Evolutionary conservation across 306 rosid species (phyloP).

Genomic region (Astragalus membranaceus): DNA sequence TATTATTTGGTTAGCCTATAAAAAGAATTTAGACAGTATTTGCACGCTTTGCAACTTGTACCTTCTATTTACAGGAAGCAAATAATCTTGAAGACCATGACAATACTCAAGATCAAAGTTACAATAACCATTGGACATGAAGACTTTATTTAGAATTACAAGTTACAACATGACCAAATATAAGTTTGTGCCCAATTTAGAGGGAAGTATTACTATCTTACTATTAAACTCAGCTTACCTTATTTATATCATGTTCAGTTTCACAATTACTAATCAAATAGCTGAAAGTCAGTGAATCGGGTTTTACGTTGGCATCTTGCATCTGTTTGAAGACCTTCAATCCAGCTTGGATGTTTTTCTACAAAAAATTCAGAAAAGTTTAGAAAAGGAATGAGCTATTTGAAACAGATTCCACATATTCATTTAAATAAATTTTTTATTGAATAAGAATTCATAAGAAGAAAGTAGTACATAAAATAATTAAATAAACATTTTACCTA

Average conservation of each 20-base stretch:
- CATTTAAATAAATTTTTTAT: neutral
- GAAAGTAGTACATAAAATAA: neutral
- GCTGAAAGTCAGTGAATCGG: slow-evolving; percentile 69
- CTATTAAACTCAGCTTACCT: slow-evolving; percentile 36
- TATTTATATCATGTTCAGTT: slow-evolving; percentile 55
- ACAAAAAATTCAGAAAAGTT: slow-evolving; percentile 23
- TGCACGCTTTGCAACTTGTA: neutral
- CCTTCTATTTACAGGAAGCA: neutral
- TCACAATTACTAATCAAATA: slow-evolving; percentile 53
- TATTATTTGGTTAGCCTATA: neutral
- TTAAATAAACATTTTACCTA: neutral
- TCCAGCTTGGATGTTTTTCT: slow-evolving; percentile 58
- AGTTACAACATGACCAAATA: neutral
- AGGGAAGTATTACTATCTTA: slow-evolving; percentile 6
- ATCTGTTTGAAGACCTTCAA: slow-evolving; percentile 54
- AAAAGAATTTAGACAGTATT: neutral
- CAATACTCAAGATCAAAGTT: neutral
- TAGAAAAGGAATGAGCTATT: slow-evolving; percentile 1
- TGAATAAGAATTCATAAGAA: neutral
- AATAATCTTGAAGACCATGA: neutral
- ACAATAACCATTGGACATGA: slow-evolving; percentile 6
- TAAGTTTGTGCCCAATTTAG: neutral
- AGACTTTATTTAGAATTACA: neutral
- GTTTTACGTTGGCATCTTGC: slow-evolving; percentile 48
- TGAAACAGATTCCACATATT: neutral